Evolutionary conservation across 331 rosid species (phyloP).

Genomic region (Ulmus americana): DNA sequence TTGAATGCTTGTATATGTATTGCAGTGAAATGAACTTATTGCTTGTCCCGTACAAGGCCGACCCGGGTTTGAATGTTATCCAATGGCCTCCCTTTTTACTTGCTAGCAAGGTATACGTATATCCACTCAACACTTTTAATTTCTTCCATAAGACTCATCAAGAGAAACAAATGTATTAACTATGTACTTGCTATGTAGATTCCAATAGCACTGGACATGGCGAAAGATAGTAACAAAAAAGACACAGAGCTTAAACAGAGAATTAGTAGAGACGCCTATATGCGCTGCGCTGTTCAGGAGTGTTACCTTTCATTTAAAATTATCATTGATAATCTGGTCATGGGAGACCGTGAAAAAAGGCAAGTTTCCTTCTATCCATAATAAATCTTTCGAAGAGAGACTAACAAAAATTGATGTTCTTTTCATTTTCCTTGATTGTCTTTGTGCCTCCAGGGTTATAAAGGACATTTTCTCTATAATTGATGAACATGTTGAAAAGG

Average conservation of each 20-base stretch:
- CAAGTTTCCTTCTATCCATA: slow-evolving; percentile 32
- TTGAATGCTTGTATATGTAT: slow-evolving; percentile 17
- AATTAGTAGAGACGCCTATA: slow-evolving; percentile 54
- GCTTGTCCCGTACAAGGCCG: slow-evolving; percentile 86
- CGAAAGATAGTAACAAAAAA: slow-evolving; percentile 63
- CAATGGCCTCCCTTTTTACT: slow-evolving; percentile 99
- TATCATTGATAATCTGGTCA: slow-evolving; percentile 58
- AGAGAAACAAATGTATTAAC: slow-evolving; percentile 4
- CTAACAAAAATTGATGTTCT: neutral
- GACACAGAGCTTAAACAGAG: slow-evolving; percentile 74
- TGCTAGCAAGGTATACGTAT: slow-evolving; percentile 89
- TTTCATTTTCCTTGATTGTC: slow-evolving; percentile 22
- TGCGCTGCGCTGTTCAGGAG: slow-evolving; percentile 74
- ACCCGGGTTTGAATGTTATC: slow-evolving; percentile 56
- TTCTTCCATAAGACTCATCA: slow-evolving; percentile 8
- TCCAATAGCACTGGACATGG: slow-evolving; percentile 95
- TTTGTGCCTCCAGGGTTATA: slow-evolving; percentile 55
- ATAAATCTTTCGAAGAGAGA: slow-evolving; percentile 13
- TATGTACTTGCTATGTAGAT: slow-evolving; percentile 41
- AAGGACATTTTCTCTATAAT: slow-evolving; percentile 51
- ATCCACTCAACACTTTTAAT: slow-evolving; percentile 16
- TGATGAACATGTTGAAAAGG: slow-evolving; percentile 40
- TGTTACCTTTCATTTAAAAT: slow-evolving; percentile 71
- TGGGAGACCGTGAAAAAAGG: slow-evolving; percentile 63
- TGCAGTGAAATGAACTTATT: slow-evolving; percentile 87